Base-by-base conservation (phyloP, 169 alveolate species). In the Plasmodium adleri region DNA sequence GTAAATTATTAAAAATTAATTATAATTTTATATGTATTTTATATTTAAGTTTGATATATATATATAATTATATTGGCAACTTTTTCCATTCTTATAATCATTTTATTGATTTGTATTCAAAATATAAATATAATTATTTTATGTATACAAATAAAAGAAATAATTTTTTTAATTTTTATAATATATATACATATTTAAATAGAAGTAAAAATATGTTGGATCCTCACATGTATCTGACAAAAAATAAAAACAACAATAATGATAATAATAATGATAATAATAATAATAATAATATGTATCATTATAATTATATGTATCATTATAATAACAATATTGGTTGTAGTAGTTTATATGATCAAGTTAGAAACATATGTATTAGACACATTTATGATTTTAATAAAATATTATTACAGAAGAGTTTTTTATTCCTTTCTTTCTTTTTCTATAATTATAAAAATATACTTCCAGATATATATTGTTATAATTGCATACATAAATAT, bases 91-190 rank as follows among this genome's bases (percentile, higher is more conserved):
- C 80, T 1, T 68, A 68, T 26, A 80, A 9, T 49, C 58, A 68
- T 58, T 45, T 67, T 20, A 24, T 66, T 2, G 56, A 80, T 7
- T 20, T 80, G 32, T 80, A 80, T 68, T 56, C 74, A 9, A 80
- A 68, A 50, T 80, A 80, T 62, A 80, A 80, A 80, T 80, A 68
- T 58, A 80, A 72, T 15, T 80, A 80, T 49, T 80, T 80, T 50
- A 15, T 80, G 13, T 80, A 80, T 59, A 28, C n/a, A 1, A 28
- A 59, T 28, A 68, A 26, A 2, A 13, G 26, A 28, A 66, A 60
- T 68, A 68, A 26, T 56, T 80, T 68, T 45, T 80, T 80, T 67
- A 56, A 72, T 13, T 80, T 80, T 24, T 80, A 67, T 26, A 80
- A 80, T 80, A 45, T 80, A 0, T 78, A 78, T 59, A 22, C 52